These are phyloP conservation scores for Aspergillus fischeri DNA, from an alignment of 2,329 filamentous ascomycete species.

Conservation along the genomic window DNA sequence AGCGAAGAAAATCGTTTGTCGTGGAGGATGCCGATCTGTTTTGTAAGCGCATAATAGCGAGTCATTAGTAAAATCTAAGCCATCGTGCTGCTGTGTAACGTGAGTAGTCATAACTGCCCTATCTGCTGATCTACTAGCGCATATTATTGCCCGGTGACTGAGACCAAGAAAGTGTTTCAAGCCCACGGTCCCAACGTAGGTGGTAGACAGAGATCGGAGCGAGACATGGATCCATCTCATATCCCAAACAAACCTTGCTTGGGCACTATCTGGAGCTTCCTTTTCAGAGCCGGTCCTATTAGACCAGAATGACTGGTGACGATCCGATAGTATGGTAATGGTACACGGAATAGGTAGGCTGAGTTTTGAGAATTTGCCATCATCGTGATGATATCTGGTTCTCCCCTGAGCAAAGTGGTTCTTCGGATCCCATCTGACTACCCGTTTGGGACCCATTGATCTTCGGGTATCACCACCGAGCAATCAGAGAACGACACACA, in stretches of 20 bases:
- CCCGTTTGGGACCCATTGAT: background rate
- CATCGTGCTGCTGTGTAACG: background rate
- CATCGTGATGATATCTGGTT: background rate
- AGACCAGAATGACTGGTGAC: no score
- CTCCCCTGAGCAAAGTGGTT: background rate
- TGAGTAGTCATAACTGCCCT: background rate
- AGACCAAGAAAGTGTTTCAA: background rate
- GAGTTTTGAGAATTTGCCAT: background rate
- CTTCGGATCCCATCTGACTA: background rate
- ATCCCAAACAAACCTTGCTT: background rate
- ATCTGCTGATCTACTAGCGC: background rate
- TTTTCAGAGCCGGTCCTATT: no score
- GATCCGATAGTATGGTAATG: background rate
- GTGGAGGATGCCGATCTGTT: no score
- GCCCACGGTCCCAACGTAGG: no score
- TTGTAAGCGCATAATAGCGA: no score
- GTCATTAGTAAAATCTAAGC: no score
- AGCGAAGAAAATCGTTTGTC: background rate
- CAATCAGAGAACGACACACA: background rate
- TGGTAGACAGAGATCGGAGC: background rate
- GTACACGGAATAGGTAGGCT: background rate
- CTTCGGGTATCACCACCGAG: background rate
- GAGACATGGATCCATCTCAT: background rate
- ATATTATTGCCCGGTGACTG: background rate
- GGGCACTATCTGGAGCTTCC: no score